Evolutionary conservation across 2,329 filamentous ascomycete genomes (phyloP).

Genomic region (Aureobasidium sp.): DNA sequence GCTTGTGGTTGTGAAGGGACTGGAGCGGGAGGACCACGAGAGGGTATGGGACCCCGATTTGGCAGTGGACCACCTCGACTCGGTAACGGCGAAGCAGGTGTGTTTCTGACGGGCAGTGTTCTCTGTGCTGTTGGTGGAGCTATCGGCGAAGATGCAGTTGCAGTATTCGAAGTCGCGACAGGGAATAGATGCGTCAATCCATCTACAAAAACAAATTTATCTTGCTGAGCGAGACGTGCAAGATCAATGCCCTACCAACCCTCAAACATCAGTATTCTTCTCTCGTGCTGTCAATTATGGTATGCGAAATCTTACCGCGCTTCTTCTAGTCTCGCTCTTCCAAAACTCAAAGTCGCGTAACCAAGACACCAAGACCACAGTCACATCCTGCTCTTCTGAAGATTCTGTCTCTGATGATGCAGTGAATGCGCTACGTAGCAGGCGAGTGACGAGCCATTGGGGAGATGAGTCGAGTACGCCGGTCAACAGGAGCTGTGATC

Average conservation of each 20-base stretch:
- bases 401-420: constrained; percentile 12
- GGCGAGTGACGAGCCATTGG: constrained; percentile 52
- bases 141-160: constrained; percentile 19
- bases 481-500: constrained; percentile 60
- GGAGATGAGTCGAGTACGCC: constrained; percentile 49
- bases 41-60: constrained; percentile 7
- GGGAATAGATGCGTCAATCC: constrained; percentile 57
- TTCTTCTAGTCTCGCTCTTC: constrained; percentile 60
- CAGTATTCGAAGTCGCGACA: constrained; percentile 10
- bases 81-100: not conserved
- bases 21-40: not conserved
- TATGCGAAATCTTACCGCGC: constrained; percentile 44
- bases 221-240: constrained; percentile 49
- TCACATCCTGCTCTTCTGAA: constrained; percentile 25
- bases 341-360: constrained; percentile 73
- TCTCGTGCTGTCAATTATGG: not conserved
- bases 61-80: constrained; percentile 4
- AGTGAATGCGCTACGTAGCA: constrained; percentile 42
- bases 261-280: not conserved
- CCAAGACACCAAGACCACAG: constrained; percentile 73
- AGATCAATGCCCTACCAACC: constrained; percentile 60
- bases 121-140: not conserved
- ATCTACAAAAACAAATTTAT: constrained; percentile 67
- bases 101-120: not conserved
- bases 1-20: not conserved